A percentile compares a stretch with the other conserved stretches of the same genome.
Conservation (phyloP, 2,329 filamentous ascomycete species). For the Colletotrichum zoysiae region DNA sequence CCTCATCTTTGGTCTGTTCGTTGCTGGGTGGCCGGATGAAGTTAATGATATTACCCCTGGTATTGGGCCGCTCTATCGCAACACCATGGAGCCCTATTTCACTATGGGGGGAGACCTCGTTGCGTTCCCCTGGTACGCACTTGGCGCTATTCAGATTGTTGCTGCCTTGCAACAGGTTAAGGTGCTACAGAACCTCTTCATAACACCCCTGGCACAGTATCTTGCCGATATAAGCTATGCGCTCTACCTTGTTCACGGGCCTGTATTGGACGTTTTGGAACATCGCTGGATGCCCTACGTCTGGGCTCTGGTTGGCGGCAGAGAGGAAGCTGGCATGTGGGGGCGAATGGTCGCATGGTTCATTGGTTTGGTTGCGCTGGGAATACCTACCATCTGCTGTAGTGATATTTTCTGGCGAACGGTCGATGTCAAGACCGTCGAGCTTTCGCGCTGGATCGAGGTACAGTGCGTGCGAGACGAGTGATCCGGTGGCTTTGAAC, state of each 20-base stretch:
- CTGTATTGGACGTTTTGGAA: conserved; percentile 57
- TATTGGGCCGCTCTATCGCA: conserved; percentile 49
- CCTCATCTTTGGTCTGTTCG: conserved; percentile 49
- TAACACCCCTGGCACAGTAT: conserved; percentile 63
- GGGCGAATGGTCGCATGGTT: conserved; percentile 51
- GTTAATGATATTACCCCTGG: conserved; percentile 51
- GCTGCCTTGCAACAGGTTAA: conserved; percentile 49
- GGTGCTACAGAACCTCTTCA: conserved; percentile 55
- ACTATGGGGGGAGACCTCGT: conserved; percentile 49
- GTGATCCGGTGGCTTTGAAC: background rate
- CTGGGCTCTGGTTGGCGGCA: conserved; percentile 48
- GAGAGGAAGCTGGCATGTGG: conserved; percentile 51
- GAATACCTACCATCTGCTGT: conserved; percentile 61
- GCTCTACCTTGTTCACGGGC: conserved; percentile 69
- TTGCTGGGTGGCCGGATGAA: conserved; percentile 57
- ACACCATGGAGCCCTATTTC: conserved; percentile 52
- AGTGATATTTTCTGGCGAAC: conserved; percentile 71
- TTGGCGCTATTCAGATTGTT: conserved; percentile 52
- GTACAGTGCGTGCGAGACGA: conserved; percentile 36
- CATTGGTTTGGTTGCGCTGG: conserved; percentile 53
- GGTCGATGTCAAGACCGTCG: conserved; percentile 62
- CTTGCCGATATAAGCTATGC: conserved; percentile 69
- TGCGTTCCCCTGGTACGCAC: conserved; percentile 52
- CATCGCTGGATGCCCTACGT: conserved; percentile 41
- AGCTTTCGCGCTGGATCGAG: conserved; percentile 64